Evolutionary conservation across 805 yeast species (phyloP).

Genomic region (Candida alai): DNA sequence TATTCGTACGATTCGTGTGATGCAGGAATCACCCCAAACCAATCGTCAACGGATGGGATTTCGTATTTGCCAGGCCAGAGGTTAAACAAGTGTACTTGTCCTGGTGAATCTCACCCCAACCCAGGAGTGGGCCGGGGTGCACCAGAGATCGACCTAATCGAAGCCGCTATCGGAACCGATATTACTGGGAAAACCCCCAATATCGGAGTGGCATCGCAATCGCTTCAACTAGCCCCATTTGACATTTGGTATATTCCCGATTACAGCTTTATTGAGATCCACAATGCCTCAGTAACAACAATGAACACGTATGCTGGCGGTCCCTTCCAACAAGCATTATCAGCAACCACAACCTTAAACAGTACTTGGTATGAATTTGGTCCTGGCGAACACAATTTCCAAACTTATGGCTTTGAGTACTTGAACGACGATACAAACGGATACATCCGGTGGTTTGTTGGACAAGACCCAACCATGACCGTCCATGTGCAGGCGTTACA

Average conservation of each 20-base stretch:
- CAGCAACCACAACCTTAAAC: slow-evolving; percentile 76
- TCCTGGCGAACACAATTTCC: slow-evolving; percentile 50
- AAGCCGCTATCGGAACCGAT: slow-evolving; percentile 67
- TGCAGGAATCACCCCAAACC: slow-evolving; percentile 93
- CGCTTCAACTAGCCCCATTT: slow-evolving; percentile 87
- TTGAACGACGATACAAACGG: slow-evolving; percentile 59
- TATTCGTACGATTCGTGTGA: slow-evolving; percentile 84
- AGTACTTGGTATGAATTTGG: slow-evolving; percentile 77
- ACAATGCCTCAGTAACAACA: slow-evolving; percentile 63
- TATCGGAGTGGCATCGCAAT: slow-evolving; percentile 84
- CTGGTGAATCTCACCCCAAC: slow-evolving; percentile 36
- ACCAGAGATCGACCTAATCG: slow-evolving; percentile 82
- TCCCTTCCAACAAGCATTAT: slow-evolving; percentile 91
- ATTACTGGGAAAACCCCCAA: slow-evolving; percentile 12
- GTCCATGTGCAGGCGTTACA: slow-evolving; percentile 69
- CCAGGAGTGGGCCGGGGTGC: slow-evolving; percentile 37
- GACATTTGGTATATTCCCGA: slow-evolving; percentile 95
- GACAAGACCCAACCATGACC: slow-evolving; percentile 72
- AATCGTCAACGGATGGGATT: slow-evolving; percentile 51
- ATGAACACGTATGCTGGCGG: slow-evolving; percentile 93
- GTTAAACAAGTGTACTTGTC: slow-evolving; percentile 32
- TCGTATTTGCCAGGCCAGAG: slow-evolving; percentile 38
- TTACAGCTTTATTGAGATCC: slow-evolving; percentile 69
- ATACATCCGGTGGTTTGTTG: slow-evolving; percentile 83
- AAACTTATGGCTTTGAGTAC: slow-evolving; percentile 75